These are phyloP conservation scores for Fusarium sp. DNA, from an alignment of 2,329 filamentous ascomycete genomes.

Conservation along the genomic window DNA sequence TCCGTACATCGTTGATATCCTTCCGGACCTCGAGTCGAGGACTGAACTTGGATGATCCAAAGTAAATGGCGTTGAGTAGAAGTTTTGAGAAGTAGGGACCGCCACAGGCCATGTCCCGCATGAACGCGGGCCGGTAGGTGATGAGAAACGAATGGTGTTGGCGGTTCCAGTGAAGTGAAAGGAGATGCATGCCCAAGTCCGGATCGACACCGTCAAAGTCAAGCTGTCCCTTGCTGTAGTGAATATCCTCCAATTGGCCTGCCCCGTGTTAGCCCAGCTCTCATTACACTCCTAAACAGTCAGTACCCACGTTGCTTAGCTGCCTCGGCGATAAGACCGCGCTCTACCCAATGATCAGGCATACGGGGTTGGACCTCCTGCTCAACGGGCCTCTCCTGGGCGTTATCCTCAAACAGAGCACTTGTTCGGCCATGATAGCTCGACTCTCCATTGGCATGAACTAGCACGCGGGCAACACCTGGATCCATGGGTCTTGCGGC, in stretches of 20 bases:
- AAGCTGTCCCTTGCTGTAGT: slow-evolving; percentile 59
- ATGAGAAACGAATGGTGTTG: slow-evolving; percentile 61
- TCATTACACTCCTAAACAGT: background rate
- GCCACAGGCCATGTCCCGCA: slow-evolving; percentile 64
- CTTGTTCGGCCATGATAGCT: slow-evolving; percentile 65
- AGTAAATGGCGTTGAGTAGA: slow-evolving; percentile 68
- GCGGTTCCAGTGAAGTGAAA: slow-evolving; percentile 66
- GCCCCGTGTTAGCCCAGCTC: slow-evolving; percentile 1
- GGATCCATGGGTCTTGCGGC: slow-evolving; percentile 30
- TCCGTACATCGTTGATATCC: slow-evolving; percentile 60
- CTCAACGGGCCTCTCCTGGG: slow-evolving; percentile 23
- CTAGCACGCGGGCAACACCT: slow-evolving; percentile 54
- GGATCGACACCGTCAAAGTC: slow-evolving; percentile 69
- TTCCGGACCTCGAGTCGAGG: slow-evolving; percentile 60
- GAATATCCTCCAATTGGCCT: slow-evolving; percentile 64
- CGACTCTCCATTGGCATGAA: slow-evolving; percentile 57
- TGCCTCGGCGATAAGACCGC: slow-evolving; percentile 52
- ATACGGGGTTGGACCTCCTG: slow-evolving; percentile 49
- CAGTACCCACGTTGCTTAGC: slow-evolving; percentile 40
- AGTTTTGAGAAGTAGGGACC: slow-evolving; percentile 70
- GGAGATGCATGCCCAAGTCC: slow-evolving; percentile 64
- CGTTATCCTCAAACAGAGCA: slow-evolving; percentile 59
- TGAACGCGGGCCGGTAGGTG: slow-evolving; percentile 67
- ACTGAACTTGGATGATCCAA: slow-evolving; percentile 58
- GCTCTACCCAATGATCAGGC: slow-evolving; percentile 58